Conservation (phyloP, 148 eudicot species). For the Chenopodium formosanum region DNA sequence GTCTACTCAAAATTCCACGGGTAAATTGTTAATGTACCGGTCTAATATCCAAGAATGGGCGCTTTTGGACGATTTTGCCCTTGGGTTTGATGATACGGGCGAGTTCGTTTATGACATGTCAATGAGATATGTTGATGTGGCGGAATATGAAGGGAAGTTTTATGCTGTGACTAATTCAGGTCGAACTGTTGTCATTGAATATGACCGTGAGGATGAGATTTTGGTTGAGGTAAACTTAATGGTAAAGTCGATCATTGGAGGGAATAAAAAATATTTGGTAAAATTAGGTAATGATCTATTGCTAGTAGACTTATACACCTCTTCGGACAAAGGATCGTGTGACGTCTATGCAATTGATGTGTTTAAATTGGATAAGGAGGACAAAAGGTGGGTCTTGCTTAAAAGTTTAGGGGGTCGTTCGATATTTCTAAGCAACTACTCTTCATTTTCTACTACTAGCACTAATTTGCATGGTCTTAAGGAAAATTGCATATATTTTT, state of each 20-base stretch:
- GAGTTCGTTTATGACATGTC: constrained; percentile 23
- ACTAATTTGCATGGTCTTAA: constrained; percentile 12
- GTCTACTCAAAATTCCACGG: constrained; percentile 23
- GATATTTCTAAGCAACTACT: constrained; percentile 18
- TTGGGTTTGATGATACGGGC: constrained; percentile 24
- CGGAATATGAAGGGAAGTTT: constrained; percentile 5
- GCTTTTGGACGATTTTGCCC: constrained; percentile 18
- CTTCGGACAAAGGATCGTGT: not conserved
- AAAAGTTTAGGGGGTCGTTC: constrained; percentile 15
- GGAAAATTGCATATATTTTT: constrained; percentile 32
- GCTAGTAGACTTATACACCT: constrained; percentile 23
- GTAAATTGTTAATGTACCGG: constrained; percentile 22
- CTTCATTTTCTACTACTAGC: constrained; percentile 8
- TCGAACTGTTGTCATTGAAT: constrained; percentile 12
- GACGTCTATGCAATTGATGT: constrained; percentile 22
- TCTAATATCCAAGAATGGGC: constrained; percentile 18
- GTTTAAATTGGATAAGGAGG: constrained; percentile 13
- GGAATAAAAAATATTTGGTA: constrained; percentile 26
- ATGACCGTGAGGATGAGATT: not conserved
- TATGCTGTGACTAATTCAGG: constrained; percentile 28
- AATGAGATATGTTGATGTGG: constrained; percentile 24
- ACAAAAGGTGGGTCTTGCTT: constrained; percentile 16
- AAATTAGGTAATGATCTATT: constrained; percentile 19
- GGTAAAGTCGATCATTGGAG: constrained; percentile 24
- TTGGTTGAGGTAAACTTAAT: not conserved